Evolutionary conservation across 2,329 filamentous ascomycete genomes (phyloP).

Genomic region (Aspergillus phoenicis): DNA sequence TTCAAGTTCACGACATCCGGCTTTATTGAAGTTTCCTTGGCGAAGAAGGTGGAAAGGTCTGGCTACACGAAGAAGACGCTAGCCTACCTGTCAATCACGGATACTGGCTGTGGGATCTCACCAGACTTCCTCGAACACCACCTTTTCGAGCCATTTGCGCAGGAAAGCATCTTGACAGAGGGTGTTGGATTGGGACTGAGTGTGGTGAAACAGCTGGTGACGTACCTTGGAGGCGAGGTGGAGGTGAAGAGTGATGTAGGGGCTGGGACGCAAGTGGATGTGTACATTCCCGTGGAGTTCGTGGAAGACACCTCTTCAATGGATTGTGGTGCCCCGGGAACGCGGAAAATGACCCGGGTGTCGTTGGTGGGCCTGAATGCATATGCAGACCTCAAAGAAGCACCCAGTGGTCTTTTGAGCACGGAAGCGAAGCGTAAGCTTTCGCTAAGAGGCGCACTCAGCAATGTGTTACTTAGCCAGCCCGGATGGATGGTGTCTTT

Average conservation of each 20-base stretch:
- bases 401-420: conserved; percentile 25
- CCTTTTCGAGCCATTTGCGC: conserved; percentile 64
- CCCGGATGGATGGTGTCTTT: conserved; percentile 30
- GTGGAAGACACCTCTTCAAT: not conserved
- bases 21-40: conserved; percentile 35
- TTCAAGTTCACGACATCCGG: conserved; percentile 42
- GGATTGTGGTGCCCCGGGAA: not conserved
- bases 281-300: conserved; percentile 29
- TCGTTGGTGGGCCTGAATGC: conserved; percentile 33
- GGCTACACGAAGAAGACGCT: conserved; percentile 16
- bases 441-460: conserved; percentile 29
- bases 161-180: conserved; percentile 60
- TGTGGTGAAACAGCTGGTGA: conserved; percentile 61
- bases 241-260: conserved; percentile 51
- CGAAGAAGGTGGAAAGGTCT: conserved; percentile 15
- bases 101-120: conserved; percentile 66
- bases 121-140: conserved; percentile 60
- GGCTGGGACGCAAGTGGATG: conserved; percentile 33
- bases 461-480: conserved; percentile 27
- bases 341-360: conserved; percentile 21
- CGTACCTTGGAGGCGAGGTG: conserved; percentile 59
- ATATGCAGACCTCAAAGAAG: conserved; percentile 25
- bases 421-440: conserved; percentile 34
- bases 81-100: conserved; percentile 52
- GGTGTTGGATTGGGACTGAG: conserved; percentile 67